Evolutionary conservation across 768 basidiomycete species (phyloP), one percentile per base, ranked within the genome.

Genomic region (Boletus bicolor): DNA sequence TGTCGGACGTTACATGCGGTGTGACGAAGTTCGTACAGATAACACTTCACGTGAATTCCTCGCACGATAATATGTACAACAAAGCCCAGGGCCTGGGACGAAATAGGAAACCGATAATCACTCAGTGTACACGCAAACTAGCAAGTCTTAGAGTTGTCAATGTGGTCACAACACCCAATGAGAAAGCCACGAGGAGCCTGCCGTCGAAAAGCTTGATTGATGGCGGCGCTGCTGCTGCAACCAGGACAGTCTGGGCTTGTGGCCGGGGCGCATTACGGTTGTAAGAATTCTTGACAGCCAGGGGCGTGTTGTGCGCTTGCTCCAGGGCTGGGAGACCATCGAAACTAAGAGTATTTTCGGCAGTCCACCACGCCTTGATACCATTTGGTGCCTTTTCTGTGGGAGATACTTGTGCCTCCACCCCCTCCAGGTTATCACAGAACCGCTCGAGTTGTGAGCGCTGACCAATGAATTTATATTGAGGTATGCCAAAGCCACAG

Each of bases 401-500:
- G 21, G 58, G 62, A 10, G 49, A 11, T 12, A 60, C 53, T 42
- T 49, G 48, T 35, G 70, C 69, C 58, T 84, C 82, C 3, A 63
- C 58, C 0, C 50, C 49, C 65, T 87, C 84, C 50, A 77, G 74
- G 55, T 68, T 70, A 9, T 69, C 72, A 32, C 75, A 76, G 68
- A 68, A 80, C 30, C 78, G 73, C 41, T 79, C 72, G 15, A 84
- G 79, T 9, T 75, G 75, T 2, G 75, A 78, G 26, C 87, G 83
- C 53, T 85, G 81, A 5, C 74, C 71, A 39, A 79, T 68, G 70
- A 81, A 88, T 42, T 76, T 72, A 65, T 81, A 87, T 61, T 77
- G 78, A 3, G 87, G 86, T 26, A 87, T 79, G 0, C 79, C 78
- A 59, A 77, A 87, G 21, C 87, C 85, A 59, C 85, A 89, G 2